Conservation (phyloP, 352 stramenopile species). For the Globisporangium parvum region DNA sequence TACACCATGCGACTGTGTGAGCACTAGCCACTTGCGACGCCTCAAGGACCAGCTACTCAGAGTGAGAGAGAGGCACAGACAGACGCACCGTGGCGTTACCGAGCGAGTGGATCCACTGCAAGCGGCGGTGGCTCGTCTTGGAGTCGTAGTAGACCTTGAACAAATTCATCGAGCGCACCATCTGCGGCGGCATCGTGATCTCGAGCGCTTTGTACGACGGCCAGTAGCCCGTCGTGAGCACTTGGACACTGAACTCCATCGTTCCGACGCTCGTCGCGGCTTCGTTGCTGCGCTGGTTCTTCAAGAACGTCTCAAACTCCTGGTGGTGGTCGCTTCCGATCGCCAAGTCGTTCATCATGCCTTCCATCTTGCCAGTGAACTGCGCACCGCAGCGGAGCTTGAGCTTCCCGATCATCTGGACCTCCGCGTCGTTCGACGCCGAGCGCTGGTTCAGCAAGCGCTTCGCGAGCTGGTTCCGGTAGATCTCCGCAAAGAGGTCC, state of each 20-base stretch:
- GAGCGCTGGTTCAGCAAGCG: slow-evolving; percentile 97
- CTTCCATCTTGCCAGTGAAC: slow-evolving; percentile 99
- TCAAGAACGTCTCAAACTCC: slow-evolving; percentile 94
- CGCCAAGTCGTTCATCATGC: slow-evolving; percentile 99
- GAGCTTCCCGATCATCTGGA: slow-evolving; percentile 99
- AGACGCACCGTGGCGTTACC: slow-evolving; percentile 93
- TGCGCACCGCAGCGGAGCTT: slow-evolving; percentile 98
- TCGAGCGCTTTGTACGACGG: slow-evolving; percentile 97
- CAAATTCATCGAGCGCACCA: slow-evolving; percentile 94
- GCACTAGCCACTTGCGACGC: too few species aligned
- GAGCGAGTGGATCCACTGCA: slow-evolving; percentile 96
- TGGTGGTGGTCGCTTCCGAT: slow-evolving; percentile 96
- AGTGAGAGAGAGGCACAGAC: neutral
- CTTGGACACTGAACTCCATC: slow-evolving; percentile 95
- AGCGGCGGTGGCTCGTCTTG: slow-evolving; percentile 91
- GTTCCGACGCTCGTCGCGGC: slow-evolving; percentile 29
- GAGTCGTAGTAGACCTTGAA: slow-evolving; percentile 95
- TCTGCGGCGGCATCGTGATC: slow-evolving; percentile 91
- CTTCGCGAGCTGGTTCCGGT: slow-evolving; percentile 98
- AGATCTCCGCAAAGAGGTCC: slow-evolving; percentile 99
- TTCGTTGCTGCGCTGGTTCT: slow-evolving; percentile 74
- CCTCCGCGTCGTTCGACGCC: slow-evolving; percentile 96
- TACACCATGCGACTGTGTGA: slow-evolving; percentile 3
- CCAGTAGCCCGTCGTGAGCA: slow-evolving; percentile 99
- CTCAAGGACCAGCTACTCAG: neutral